Evolutionary conservation across 179 eudicot genomes (phyloP).

Genomic region (Amaranthus tricolor): DNA sequence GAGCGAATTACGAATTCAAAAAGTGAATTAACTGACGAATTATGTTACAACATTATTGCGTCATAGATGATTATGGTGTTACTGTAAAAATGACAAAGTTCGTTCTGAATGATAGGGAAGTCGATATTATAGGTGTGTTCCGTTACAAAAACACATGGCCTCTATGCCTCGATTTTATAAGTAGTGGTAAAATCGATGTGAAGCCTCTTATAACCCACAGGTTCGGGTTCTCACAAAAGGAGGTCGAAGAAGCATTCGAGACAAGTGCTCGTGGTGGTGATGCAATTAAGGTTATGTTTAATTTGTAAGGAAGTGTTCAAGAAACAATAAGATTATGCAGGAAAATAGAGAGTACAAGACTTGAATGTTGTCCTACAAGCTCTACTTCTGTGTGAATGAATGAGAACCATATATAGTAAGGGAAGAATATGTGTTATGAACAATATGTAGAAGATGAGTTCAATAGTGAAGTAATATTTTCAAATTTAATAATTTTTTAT

Average conservation of each 20-base stretch:
- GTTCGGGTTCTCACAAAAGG: slow-evolving; percentile 84
- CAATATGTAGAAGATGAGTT: too few relatives aligned
- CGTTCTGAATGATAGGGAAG: slow-evolving; percentile 57
- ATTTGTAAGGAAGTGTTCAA: slow-evolving; percentile 37
- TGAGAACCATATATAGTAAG: too few relatives aligned
- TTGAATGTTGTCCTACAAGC: too few relatives aligned
- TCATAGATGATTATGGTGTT: background rate
- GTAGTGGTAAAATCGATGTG: slow-evolving; percentile 93
- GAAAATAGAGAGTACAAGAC: too few relatives aligned
- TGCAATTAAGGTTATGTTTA: slow-evolving; percentile 98
- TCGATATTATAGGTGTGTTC: slow-evolving; percentile 83
- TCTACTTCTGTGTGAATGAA: too few relatives aligned
- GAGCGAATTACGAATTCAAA: too few relatives aligned
- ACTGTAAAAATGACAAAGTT: background rate
- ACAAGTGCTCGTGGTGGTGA: slow-evolving; percentile 87
- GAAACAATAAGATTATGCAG: background rate
- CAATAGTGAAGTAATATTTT: too few relatives aligned
- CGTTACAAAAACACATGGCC: slow-evolving; percentile 99
- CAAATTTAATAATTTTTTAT: too few relatives aligned
- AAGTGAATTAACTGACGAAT: too few relatives aligned
- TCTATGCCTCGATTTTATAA: slow-evolving; percentile 78
- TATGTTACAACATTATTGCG: too few relatives aligned
- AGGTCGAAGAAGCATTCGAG: slow-evolving; percentile 91
- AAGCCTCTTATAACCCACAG: slow-evolving; percentile 94
- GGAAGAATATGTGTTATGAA: too few relatives aligned